Evolutionary conservation across 2,329 filamentous ascomycete species (phyloP), one percentile per base, ranked within the genome.

Genomic region (Penicillium palitans): DNA sequence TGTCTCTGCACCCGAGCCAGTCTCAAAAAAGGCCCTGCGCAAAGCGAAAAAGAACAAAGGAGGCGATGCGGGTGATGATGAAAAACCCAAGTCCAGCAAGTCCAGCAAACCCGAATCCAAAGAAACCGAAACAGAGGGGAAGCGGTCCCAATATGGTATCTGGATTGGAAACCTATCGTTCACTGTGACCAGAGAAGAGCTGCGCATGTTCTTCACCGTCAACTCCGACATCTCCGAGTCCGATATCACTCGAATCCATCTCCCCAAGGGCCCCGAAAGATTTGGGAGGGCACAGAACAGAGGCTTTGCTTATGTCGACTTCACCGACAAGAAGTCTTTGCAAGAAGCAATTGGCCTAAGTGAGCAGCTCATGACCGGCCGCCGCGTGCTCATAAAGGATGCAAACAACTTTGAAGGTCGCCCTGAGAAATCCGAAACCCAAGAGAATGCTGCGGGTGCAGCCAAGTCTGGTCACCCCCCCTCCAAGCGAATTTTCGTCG

Each of bases 161-260:
- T 99, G 95, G 95, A 90, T 99, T 67, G 95, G 96, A 68, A 99
- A 99, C 76, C 78, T 99, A 62, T 86, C 90, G n/a, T 99, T 93
- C 81, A 86, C 84, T 47, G 81, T 89, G 41, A 95, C 89, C 45
- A 87, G 89, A 59, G 80, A 85, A 13, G 87, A 91, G 61, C 79
- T 99, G 49, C 87, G 88, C 69, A 84, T 83, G 60, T 98, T 96
- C 83, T 79, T 99, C n/a, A 83, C 88, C 35, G 87, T 87, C 7
- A 87, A 87, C 49, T 87, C 86, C 60, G 79, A 81, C 56, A 86
- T 91, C 61, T 78, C 83, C 31, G 83, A 86, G 55, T 84, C 86
- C 49, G 84, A 87, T 61, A 95, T 99, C 65, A 96, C 92, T 1
- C 85, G 95, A 60, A 80, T 98, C 52, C 88, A 97, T 75, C 80